Conservation (phyloP, 306 rosid genomes). For the Dryas alaskensis region DNA sequence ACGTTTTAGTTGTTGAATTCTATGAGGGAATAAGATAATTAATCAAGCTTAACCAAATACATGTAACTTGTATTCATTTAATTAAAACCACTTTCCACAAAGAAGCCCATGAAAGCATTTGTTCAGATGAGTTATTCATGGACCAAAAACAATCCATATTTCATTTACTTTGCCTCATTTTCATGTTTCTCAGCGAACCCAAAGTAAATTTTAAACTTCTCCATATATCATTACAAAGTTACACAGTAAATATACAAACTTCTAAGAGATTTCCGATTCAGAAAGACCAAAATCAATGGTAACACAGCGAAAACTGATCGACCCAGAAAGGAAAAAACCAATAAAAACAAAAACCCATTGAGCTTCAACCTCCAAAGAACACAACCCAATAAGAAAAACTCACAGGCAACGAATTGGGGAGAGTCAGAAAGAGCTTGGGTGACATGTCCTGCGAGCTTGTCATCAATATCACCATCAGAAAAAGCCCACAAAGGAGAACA, state of each 20-base stretch:
- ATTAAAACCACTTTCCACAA: background rate
- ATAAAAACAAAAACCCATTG: background rate
- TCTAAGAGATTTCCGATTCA: background rate
- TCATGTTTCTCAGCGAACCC: no score
- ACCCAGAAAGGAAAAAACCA: background rate
- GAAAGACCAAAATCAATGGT: conserved; percentile 4
- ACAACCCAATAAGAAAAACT: conserved; percentile 27
- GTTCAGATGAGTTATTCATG: background rate
- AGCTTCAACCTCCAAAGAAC: background rate
- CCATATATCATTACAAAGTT: background rate
- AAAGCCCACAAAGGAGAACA: conserved; percentile 70
- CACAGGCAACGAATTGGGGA: conserved; percentile 48
- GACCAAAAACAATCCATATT: background rate
- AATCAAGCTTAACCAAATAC: background rate
- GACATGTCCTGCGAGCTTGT: conserved; percentile 18
- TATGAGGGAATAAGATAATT: background rate
- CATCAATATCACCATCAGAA: conserved; percentile 22
- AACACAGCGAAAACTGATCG: background rate
- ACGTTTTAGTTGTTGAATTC: background rate
- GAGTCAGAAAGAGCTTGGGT: conserved; percentile 44
- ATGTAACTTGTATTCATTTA: background rate
- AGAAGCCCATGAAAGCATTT: background rate
- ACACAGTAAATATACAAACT: background rate
- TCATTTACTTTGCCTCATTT: no score
- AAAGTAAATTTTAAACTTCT: no score